Conservation (phyloP, 352 stramenopile species). For the Aphanomyces stellatus region DNA sequence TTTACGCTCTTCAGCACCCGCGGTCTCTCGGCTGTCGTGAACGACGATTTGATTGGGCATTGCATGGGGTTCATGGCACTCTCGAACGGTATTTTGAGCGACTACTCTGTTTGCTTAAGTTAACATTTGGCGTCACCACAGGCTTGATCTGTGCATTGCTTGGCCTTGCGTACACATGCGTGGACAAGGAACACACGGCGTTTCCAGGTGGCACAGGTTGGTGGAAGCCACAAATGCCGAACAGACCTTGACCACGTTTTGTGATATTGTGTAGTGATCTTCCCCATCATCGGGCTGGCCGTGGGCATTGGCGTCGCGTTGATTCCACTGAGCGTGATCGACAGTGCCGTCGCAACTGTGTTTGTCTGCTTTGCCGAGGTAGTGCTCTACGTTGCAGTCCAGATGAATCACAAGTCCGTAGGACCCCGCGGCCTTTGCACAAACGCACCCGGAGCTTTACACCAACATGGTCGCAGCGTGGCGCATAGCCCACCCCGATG, state of each 20-base stretch:
- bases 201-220: not conserved
- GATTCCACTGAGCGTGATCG: constrained; percentile 38
- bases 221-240: no score
- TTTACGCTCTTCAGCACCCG: constrained; percentile 48
- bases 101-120: not conserved
- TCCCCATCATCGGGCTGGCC: not conserved
- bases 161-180: not conserved
- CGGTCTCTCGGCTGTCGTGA: constrained; percentile 53
- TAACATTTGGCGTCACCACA: not conserved
- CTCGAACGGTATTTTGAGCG: constrained; percentile 26
- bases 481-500: not conserved
- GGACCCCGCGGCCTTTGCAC: not conserved
- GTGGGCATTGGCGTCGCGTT: not conserved
- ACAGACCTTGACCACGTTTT: no score
- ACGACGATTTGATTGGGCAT: constrained; percentile 59
- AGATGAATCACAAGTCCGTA: no score
- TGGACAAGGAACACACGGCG: not conserved
- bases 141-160: not conserved
- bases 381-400: not conserved
- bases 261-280: not conserved
- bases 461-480: not conserved
- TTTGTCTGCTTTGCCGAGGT: constrained; percentile 76
- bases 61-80: constrained; percentile 55
- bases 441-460: not conserved
- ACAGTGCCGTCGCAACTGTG: constrained; percentile 55